phyloP scores from a whole-genome alignment of 441 rosid species.

The Geranium incanum region DNA sequence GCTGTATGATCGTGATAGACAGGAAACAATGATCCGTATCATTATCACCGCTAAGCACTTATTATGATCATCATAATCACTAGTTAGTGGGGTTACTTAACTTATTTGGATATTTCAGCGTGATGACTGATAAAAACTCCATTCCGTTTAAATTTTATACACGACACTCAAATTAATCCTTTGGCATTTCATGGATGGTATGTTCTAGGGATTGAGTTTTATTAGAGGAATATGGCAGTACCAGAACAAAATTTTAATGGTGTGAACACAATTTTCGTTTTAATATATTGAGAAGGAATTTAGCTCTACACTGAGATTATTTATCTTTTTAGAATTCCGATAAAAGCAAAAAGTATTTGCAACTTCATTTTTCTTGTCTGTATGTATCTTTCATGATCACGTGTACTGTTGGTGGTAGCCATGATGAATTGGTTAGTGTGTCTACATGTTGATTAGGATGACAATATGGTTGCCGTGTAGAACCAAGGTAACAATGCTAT shows the following conservation, averaged over 20 bases:
- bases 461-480: slow-evolving; percentile 5
- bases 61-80: not conserved
- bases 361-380: not conserved
- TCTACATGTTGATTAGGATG: slow-evolving; percentile 2
- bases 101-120: not conserved
- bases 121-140: not conserved
- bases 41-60: not conserved
- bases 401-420: not conserved
- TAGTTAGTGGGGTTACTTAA: not conserved
- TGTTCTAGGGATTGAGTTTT: slow-evolving; percentile 1
- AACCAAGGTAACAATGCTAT: not conserved
- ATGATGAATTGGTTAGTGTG: not conserved
- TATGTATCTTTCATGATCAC: slow-evolving; percentile 1
- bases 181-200: not conserved
- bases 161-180: not conserved
- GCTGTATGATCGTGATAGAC: not conserved
- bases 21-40: not conserved
- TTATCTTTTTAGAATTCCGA: not conserved
- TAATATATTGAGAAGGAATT: not conserved
- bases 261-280: not conserved
- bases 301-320: not conserved
- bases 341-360: not conserved
- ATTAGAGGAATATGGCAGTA: not conserved
- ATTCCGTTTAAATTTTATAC: not conserved
- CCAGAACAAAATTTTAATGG: not conserved